Evolutionary conservation across 2,329 filamentous ascomycete species (phyloP), one percentile per base, ranked within the genome.

Genomic region (Xenosphaeropsis pyriputrescens): DNA sequence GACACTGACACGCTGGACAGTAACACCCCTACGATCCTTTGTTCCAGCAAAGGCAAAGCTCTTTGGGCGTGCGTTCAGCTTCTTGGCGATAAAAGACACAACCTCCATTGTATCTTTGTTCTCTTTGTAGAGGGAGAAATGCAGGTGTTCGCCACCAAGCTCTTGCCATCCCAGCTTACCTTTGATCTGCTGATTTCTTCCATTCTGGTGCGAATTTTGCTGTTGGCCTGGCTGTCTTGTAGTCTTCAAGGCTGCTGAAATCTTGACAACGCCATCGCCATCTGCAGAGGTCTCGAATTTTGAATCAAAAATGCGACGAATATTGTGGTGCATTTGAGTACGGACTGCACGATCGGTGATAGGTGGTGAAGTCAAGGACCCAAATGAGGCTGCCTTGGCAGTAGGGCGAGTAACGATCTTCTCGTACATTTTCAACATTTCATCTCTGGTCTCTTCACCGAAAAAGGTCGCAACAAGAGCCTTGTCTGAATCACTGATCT

Each of bases 81-180:
- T 63, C 32, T 67, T 68, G 2, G 69, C 65, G 5, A 84, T 57
- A 47, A 68, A 76, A 2, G 64, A 67, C n/a, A 82, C 62, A 0
- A 75, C 67, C 50, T 85, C 79, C 78, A 83, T 82, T 0, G 79
- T 84, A 50, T 84, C 79, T 51, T 81, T 82, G 55, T 85, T 85
- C 55, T 83, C 79, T 55, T 85, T 85, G 63, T 80, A 79, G 29
- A 85, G 61, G 1, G 73, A 78, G 51, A 84, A 84, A 53, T 85
- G 79, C n/a, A 84, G 57, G 50, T 77, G 76, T 41, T 78, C 70
- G 7, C 79, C 79, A 29, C 78, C 77, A 32, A 78, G 62, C 45
- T 81, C 75, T 38, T 74, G 62, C 76, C 76, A 82, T 37, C 62
- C 65, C 29, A 71, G 50, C 47, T 68, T 70, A 33, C 62, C 44